A percentile compares a stretch with the other conserved stretches of the same genome.
These are phyloP conservation scores for Bruguiera parviflora DNA, from an alignment of 345 rosid genomes.

Conservation along the genomic window DNA sequence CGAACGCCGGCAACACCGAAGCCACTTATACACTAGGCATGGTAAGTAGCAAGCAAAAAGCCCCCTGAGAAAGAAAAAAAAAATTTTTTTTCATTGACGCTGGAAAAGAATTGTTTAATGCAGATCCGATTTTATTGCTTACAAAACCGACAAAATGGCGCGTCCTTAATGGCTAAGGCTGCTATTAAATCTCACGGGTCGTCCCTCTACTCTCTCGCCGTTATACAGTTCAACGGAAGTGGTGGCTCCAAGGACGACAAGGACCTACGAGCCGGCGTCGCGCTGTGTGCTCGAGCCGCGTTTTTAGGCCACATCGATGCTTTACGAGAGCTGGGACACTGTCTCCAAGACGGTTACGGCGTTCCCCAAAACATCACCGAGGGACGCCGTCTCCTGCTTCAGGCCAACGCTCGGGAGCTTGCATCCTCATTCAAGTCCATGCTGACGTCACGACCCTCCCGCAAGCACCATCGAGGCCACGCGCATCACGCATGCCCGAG, in stretches of 20 bases:
- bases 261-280: constrained; percentile 57
- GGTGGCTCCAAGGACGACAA: constrained; percentile 51
- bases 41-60: constrained; percentile 29
- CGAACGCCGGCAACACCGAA: constrained; percentile 49
- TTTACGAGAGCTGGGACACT: constrained; percentile 64
- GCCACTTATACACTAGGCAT: constrained; percentile 63
- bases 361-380: constrained; percentile 36
- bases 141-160: constrained; percentile 43
- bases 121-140: constrained; percentile 79
- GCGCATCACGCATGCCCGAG: neutral
- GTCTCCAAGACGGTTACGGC: constrained; percentile 73
- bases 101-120: neutral
- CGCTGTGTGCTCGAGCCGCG: constrained; percentile 63
- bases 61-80: too few species aligned
- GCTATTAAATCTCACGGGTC: constrained; percentile 55
- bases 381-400: constrained; percentile 55
- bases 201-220: constrained; percentile 56
- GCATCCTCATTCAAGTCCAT: constrained; percentile 30
- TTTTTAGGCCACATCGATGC: constrained; percentile 56
- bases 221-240: constrained; percentile 75
- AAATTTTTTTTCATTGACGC: too few species aligned
- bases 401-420: constrained; percentile 60
- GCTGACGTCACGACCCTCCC: constrained; percentile 9
- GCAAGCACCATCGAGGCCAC: neutral
- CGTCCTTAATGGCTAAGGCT: constrained; percentile 62